Conservation (phyloP, 148 eudicot species). For the Talinum fruticosum region DNA sequence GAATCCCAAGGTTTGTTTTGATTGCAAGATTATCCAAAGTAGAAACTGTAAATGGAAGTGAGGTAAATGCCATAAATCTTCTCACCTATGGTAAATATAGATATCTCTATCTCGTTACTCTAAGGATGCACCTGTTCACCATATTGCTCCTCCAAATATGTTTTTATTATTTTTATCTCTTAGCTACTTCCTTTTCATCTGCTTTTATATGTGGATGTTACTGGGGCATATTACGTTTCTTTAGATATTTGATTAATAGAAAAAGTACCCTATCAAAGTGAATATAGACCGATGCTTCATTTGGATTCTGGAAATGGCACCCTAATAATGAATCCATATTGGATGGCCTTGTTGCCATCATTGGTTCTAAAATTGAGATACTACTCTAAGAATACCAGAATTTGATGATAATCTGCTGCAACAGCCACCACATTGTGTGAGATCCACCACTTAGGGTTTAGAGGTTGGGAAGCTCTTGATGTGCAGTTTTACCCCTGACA, state of each 20-base stretch:
- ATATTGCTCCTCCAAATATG: not conserved
- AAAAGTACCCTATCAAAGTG: not conserved
- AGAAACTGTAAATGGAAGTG: constrained; percentile 78
- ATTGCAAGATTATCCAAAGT: constrained; percentile 80
- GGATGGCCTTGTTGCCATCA: not conserved
- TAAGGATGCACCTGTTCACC: not conserved
- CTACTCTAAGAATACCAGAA: not conserved
- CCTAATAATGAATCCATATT: not conserved
- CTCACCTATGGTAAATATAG: not conserved
- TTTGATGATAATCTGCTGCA: not conserved
- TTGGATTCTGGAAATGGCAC: not conserved
- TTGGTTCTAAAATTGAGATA: too few relatives aligned
- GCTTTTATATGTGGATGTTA: not conserved
- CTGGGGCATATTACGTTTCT: not conserved
- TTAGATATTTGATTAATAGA: not conserved
- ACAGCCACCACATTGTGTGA: not conserved
- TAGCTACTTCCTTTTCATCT: constrained; percentile 4
- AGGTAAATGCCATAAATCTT: constrained; percentile 49
- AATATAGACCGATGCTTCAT: not conserved
- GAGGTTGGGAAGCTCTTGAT: not conserved
- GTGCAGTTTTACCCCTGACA: not conserved
- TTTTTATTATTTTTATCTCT: not conserved
- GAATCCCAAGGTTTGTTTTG: constrained; percentile 74
- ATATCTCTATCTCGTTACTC: not conserved
- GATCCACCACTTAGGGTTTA: not conserved